These are phyloP conservation scores for Colletotrichum liriopes DNA, from an alignment of 2,329 filamentous ascomycete species.

Conservation along the genomic window DNA sequence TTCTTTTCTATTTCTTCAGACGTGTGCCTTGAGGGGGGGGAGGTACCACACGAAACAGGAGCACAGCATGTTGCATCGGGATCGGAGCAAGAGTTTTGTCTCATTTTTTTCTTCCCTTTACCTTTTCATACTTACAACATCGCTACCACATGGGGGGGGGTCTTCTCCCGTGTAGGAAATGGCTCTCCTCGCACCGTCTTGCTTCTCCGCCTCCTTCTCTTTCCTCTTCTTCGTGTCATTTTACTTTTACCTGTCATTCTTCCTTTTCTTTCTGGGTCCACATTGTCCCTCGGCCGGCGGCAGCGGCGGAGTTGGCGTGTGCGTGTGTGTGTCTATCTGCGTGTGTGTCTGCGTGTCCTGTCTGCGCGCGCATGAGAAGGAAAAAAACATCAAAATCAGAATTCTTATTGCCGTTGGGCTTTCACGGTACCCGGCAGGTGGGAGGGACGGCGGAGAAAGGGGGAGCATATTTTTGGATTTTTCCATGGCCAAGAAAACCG, in stretches of 20 bases:
- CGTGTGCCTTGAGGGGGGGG: not conserved
- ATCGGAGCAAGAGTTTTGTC: slow-evolving; percentile 36
- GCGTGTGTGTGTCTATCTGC: not conserved
- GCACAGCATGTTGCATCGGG: slow-evolving; percentile 41
- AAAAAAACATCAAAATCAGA: not conserved
- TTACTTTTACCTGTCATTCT: slow-evolving; percentile 27
- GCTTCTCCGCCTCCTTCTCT: slow-evolving; percentile 5
- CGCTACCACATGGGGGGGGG: slow-evolving; percentile 11
- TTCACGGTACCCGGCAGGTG: slow-evolving; percentile 38
- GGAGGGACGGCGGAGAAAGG: not conserved
- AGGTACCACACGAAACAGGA: slow-evolving; percentile 26
- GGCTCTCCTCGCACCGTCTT: not conserved
- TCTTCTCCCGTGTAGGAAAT: not conserved
- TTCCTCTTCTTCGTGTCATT: slow-evolving; percentile 44
- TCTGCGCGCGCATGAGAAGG: not conserved
- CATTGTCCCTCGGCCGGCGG: slow-evolving; percentile 18
- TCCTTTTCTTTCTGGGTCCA: slow-evolving; percentile 12
- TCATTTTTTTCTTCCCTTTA: slow-evolving; percentile 19
- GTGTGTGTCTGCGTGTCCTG: not conserved
- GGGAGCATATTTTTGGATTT: not conserved
- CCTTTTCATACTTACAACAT: slow-evolving; percentile 37
- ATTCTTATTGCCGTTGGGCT: slow-evolving; percentile 27
- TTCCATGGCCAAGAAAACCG: not conserved
- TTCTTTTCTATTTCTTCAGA: slow-evolving; percentile 16
- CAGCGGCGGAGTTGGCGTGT: not conserved